Evolutionary conservation across 2,329 filamentous ascomycete species (phyloP), one percentile per base, ranked within the genome.

Genomic region (Drechslerella coelobrocha): DNA sequence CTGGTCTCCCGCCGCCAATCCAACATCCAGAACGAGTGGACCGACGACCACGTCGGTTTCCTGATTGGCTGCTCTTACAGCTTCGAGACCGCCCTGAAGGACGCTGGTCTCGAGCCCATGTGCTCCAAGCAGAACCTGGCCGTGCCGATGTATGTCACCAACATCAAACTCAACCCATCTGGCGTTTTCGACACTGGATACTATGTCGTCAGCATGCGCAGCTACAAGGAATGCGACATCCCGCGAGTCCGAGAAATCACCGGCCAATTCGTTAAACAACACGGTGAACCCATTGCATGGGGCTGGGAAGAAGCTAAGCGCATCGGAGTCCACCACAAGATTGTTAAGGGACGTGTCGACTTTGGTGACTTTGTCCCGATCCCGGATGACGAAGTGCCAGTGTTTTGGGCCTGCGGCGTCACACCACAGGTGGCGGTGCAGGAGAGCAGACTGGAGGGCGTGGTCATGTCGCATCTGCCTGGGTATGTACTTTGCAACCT

Each of bases 381-480:
- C 12, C 77, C 78, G 19, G 78, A 80, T 12, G 79, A 82, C 1
- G 79, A 82, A 24, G 79, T 86, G 27, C 84, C 84, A 0, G 82
- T 86, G 2, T 86, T 86, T 73, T 85, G 86, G 85, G 86, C 84
- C 0, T 89, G 86, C 75, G 86, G 86, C 31, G 86, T 88, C 9
- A 88, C 86, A 37, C 86, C 87, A 1, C 86, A 88, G 75, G 83
- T 87, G 75, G 86, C 85, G 12, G 84, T 88, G 0, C 83, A 86
- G 81, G 80, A 79, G 62, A 84, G 85, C 3, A 78, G 76, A 6
- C 74, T 87, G 48, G 75, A 83, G 50, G 86, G 86, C 0, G 79
- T 80, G 0, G 80, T 88, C 1, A 85, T 89, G 80, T 83, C 82
- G 0, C 86, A 89, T 78, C 82, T 83, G 9, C 83, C 86, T 1